Conservation (phyloP, 2,329 filamentous ascomycete genomes). For the Aspergillus intermedius region DNA sequence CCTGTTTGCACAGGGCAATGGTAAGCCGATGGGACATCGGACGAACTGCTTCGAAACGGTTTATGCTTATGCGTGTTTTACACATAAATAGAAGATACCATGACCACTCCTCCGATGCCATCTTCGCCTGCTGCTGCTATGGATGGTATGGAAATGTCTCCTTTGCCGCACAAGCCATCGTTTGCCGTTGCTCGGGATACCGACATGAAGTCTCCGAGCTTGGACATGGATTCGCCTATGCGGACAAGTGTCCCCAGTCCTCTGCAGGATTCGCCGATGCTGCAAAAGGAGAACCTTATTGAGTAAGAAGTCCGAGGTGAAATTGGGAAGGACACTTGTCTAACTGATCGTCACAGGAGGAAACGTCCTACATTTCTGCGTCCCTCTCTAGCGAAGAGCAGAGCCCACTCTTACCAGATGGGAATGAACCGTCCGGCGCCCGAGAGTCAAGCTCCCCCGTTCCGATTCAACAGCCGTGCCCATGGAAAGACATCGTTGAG, state of each 20-base stretch:
- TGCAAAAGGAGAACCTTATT: slow-evolving; percentile 17
- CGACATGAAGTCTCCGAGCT: slow-evolving; percentile 66
- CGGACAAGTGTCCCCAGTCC: slow-evolving; percentile 34
- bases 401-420: slow-evolving; percentile 64
- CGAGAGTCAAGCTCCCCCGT: slow-evolving; percentile 63
- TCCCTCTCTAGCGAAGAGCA: slow-evolving; percentile 67
- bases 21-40: slow-evolving; percentile 14
- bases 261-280: slow-evolving; percentile 33
- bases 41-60: not conserved
- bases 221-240: slow-evolving; percentile 43
- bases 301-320: slow-evolving; percentile 27
- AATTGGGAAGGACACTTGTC: slow-evolving; percentile 3
- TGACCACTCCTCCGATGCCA: slow-evolving; percentile 76
- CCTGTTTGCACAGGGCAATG: slow-evolving; percentile 54
- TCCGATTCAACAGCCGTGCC: slow-evolving; percentile 61
- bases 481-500: slow-evolving; percentile 45
- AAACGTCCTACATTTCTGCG: slow-evolving; percentile 64
- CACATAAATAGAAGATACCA: slow-evolving; percentile 52
- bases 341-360: slow-evolving; percentile 44
- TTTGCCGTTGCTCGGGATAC: slow-evolving; percentile 56
- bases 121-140: slow-evolving; percentile 67
- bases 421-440: slow-evolving; percentile 55
- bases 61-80: slow-evolving; percentile 17
- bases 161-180: slow-evolving; percentile 77
- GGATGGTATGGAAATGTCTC: slow-evolving; percentile 90